Evolutionary conservation across 2,329 filamentous ascomycete genomes (phyloP), one percentile per base, ranked within the genome.

Genomic region (Chaetoscypha palmicola): DNA sequence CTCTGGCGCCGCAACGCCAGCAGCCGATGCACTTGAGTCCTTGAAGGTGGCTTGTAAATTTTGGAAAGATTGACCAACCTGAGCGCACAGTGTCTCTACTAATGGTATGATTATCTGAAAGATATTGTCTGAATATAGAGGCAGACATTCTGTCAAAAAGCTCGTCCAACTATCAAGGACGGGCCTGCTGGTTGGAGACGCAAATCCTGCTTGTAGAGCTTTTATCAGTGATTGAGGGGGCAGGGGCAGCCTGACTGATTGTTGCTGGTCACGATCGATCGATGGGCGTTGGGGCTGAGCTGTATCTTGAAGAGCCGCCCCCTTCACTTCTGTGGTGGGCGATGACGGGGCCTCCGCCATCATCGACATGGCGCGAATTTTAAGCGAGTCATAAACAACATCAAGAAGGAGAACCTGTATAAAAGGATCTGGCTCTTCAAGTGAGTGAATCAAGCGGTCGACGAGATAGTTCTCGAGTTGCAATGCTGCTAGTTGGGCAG

Each of bases 111-210:
- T 68, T 40, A 92, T 84, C 59, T 95, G 86, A 61, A 96, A 96
- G 35, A 96, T 87, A 4, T 83, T 79, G 33, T 86, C 81, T 0
- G 84, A 76, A 63, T 94, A 95, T 11, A 94, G 72, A 0, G 90
- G 88, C 22, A 98, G 68, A 34, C 88, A 86, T 59, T 91, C 85
- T 3, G 80, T 77, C 5, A 98, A 71, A 54, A 98, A 90, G 22
- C 77, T 73, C 8, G 96, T 81, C 94, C 94, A 98, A 60, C 86
- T 90, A 56, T 97, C 90, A 26, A 98, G 69, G 4, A 94, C 82
- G 7, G 80, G 72, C 4, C 87, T 80, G 53, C 86, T 90, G 41
- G 72, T 80, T 2, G 74, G 62, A 3, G 88, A 86, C 43, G 84
- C 80, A 38, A 98, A 81, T 0, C 89, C 92, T 35, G 81, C 78